These are phyloP conservation scores for Ceratobasidium sp. DNA, from an alignment of 1,284 basidiomycete species.

Conservation along the genomic window DNA sequence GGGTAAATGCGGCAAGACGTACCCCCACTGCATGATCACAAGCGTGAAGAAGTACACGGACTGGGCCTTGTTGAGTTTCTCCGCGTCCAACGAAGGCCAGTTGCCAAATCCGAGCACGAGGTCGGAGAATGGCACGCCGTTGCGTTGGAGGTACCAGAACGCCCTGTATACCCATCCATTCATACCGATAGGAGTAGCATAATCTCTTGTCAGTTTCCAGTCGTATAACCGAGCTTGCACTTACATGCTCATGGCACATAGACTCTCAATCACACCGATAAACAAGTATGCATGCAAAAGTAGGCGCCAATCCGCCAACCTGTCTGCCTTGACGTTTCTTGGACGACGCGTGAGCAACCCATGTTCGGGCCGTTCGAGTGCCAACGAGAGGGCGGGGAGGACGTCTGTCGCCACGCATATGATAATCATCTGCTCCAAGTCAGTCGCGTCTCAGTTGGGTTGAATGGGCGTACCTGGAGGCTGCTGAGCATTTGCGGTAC, in stretches of 20 bases:
- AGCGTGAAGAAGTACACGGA: conserved; percentile 65
- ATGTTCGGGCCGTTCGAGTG: conserved; percentile 64
- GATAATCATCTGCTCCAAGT: conserved; percentile 57
- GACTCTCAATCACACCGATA: conserved; percentile 62
- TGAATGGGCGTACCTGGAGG: conserved; percentile 52
- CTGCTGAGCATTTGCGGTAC: conserved; percentile 60
- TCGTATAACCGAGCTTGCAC: conserved; percentile 47
- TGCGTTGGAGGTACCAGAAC: conserved; percentile 60
- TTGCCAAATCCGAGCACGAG: conserved; percentile 61
- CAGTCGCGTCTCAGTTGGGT: conserved; percentile 46
- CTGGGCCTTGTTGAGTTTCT: conserved; percentile 56
- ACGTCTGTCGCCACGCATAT: conserved; percentile 67
- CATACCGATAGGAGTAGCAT: too few relatives aligned
- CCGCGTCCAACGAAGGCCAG: conserved; percentile 49
- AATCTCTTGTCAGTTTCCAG: conserved; percentile 43
- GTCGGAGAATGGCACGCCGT: conserved; percentile 62
- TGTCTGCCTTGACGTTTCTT: conserved; percentile 62
- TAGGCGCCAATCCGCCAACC: conserved; percentile 56
- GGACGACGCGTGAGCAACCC: conserved; percentile 66
- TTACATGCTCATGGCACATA: conserved; percentile 59
- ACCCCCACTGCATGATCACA: conserved; percentile 71
- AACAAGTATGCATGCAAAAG: conserved; percentile 71
- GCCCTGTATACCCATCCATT: too few relatives aligned
- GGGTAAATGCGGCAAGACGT: too few relatives aligned
- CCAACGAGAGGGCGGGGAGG: conserved; percentile 61